These are phyloP conservation scores for Aspergillus clavatus DNA, from an alignment of 2,329 filamentous ascomycete species.

Conservation along the genomic window DNA sequence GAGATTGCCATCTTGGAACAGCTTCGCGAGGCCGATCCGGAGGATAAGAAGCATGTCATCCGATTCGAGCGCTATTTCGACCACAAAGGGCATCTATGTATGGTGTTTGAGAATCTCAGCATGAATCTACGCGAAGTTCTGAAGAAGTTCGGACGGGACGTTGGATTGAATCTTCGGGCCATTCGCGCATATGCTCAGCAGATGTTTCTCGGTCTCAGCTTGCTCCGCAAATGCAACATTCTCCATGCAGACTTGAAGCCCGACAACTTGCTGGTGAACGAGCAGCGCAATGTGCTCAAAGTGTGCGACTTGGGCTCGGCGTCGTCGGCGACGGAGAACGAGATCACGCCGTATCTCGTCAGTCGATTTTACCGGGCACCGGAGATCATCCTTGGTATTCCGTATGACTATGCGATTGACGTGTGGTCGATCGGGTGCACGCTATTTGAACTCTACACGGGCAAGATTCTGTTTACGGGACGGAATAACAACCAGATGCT, in stretches of 20 bases:
- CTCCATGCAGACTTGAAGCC: conserved; percentile 96
- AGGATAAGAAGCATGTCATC: conserved; percentile 88
- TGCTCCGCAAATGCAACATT: conserved; percentile 88
- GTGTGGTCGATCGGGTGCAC: conserved; percentile 99
- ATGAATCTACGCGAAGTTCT: conserved; percentile 90
- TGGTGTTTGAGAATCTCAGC: conserved; percentile 91
- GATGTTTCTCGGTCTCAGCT: conserved; percentile 82
- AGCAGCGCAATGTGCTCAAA: conserved; percentile 78
- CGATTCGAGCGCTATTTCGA: conserved; percentile 83
- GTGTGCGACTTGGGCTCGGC: conserved; percentile 97
- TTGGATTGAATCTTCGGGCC: conserved; percentile 83
- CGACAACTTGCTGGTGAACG: conserved; percentile 92
- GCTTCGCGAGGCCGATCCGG: conserved; percentile 76
- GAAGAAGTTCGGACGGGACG: conserved; percentile 91
- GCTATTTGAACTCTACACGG: conserved; percentile 92
- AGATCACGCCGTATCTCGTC: conserved; percentile 90
- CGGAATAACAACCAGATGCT: conserved; percentile 98
- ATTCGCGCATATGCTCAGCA: conserved; percentile 88
- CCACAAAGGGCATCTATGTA: conserved; percentile 90
- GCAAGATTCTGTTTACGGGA: conserved; percentile 93
- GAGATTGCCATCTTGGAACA: conserved; percentile 91
- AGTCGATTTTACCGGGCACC: conserved; percentile 96
- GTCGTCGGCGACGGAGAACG: conserved; percentile 82
- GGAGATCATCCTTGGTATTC: conserved; percentile 95
- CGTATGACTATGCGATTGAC: conserved; percentile 89